Conservation (phyloP, 768 basidiomycete genomes). For the Xanthoconium purpureum region DNA sequence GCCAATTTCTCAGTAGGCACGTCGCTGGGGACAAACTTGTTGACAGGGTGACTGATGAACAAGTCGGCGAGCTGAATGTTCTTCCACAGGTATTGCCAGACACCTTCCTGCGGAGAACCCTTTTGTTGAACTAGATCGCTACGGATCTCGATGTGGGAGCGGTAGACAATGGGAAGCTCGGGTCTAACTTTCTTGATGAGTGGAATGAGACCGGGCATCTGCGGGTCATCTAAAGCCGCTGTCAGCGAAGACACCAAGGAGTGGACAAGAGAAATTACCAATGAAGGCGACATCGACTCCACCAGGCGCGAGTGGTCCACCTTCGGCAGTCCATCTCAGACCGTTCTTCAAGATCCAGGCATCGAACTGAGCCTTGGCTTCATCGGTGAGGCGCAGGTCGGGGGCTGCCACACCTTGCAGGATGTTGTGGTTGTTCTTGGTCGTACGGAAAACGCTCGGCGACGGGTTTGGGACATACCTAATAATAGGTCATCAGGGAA, state of each 20-base stretch:
- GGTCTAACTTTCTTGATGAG: slow-evolving; percentile 84
- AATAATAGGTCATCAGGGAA: slow-evolving; percentile 19
- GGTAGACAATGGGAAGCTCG: slow-evolving; percentile 85
- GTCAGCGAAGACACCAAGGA: slow-evolving; percentile 9
- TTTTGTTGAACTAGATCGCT: slow-evolving; percentile 80
- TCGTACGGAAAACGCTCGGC: slow-evolving; percentile 87
- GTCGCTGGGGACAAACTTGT: slow-evolving; percentile 87
- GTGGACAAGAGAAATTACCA: slow-evolving; percentile 41
- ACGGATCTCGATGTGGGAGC: slow-evolving; percentile 93
- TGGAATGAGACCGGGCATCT: slow-evolving; percentile 93
- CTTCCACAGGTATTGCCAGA: slow-evolving; percentile 95
- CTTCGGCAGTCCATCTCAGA: slow-evolving; percentile 80
- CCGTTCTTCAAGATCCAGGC: slow-evolving; percentile 91
- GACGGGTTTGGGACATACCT: slow-evolving; percentile 90
- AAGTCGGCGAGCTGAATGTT: slow-evolving; percentile 87
- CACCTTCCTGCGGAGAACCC: slow-evolving; percentile 83
- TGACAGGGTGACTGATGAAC: slow-evolving; percentile 93
- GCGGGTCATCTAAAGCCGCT: slow-evolving; percentile 65
- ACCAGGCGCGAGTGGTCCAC: slow-evolving; percentile 78
- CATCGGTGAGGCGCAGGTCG: slow-evolving; percentile 71
- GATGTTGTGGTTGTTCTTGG: slow-evolving; percentile 95
- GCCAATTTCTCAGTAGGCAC: slow-evolving; percentile 70
- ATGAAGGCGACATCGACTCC: slow-evolving; percentile 89
- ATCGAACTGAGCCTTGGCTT: slow-evolving; percentile 77
- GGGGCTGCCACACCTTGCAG: slow-evolving; percentile 88